Conservation (phyloP, 1,139 yeast species). For the Diutina pseudorugosa region DNA sequence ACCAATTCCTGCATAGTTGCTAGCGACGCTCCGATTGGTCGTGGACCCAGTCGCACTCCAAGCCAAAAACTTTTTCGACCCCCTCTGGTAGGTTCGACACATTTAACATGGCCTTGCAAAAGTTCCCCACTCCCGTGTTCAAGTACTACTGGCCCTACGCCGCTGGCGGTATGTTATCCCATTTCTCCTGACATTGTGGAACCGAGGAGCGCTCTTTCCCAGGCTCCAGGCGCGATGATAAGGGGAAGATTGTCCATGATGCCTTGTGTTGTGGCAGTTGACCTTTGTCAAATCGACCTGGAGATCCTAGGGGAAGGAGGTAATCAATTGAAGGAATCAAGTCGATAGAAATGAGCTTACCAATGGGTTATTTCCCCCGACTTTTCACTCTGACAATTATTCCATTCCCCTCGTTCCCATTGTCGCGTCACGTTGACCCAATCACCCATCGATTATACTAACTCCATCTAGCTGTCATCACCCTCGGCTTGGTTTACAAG, state of each 20-base stretch:
- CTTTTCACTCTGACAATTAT: too few relatives aligned
- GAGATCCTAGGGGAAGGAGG: not conserved
- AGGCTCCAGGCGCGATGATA: too few relatives aligned
- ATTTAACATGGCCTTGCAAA: slow-evolving; percentile 7
- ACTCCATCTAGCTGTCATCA: slow-evolving; percentile 30
- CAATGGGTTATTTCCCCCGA: too few relatives aligned
- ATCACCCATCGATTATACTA: slow-evolving; percentile 3
- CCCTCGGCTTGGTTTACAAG: slow-evolving; percentile 45
- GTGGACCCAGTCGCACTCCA: not conserved
- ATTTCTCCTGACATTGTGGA: too few relatives aligned
- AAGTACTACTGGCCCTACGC: slow-evolving; percentile 39
- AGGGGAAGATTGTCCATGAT: too few relatives aligned
- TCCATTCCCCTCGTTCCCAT: not conserved
- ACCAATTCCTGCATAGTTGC: not conserved
- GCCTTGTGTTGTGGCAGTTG: too few relatives aligned
- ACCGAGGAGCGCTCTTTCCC: too few relatives aligned
- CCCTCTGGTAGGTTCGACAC: not conserved
- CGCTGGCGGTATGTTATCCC: slow-evolving; percentile 34
- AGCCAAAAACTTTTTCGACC: not conserved
- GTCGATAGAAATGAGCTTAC: too few relatives aligned
- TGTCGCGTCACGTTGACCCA: too few relatives aligned
- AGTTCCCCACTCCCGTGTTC: slow-evolving; percentile 35
- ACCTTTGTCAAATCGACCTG: too few relatives aligned
- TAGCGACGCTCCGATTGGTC: not conserved
- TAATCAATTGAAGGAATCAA: not conserved